phyloP scores from a whole-genome alignment of 1,284 basidiomycete genomes.

The Moesziomyces sp. region DNA sequence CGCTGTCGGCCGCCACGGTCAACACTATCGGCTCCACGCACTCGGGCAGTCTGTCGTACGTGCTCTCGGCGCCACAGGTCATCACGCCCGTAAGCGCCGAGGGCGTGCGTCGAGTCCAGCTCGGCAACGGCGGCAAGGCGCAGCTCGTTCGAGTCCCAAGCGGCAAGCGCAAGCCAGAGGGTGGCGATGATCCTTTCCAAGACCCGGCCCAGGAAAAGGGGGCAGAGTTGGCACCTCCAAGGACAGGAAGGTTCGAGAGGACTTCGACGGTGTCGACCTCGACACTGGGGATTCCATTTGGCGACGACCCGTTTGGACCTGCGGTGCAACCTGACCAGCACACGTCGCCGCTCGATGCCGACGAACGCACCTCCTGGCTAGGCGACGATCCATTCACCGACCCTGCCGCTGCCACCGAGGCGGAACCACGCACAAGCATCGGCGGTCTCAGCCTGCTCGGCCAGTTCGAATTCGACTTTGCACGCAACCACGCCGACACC shows the following conservation, averaged over 20 bases:
- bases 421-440: constrained; percentile 3
- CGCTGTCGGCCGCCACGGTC: constrained; percentile 29
- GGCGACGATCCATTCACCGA: constrained; percentile 17
- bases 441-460: constrained; percentile 32
- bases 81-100: constrained; percentile 42
- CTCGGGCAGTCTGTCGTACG: constrained; percentile 32
- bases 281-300: constrained; percentile 46
- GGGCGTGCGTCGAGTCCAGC: constrained; percentile 32
- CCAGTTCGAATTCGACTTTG: constrained; percentile 24
- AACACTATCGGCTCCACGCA: constrained; percentile 34
- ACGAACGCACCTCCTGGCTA: constrained; percentile 13
- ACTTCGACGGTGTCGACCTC: constrained; percentile 17
- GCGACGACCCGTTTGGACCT: constrained; percentile 28
- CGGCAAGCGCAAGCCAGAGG: constrained; percentile 8
- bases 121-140: constrained; percentile 46
- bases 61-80: constrained; percentile 44
- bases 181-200: constrained; percentile 18
- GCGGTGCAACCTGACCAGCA: constrained; percentile 2
- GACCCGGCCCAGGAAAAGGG: constrained; percentile 6
- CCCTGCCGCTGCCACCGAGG: neutral
- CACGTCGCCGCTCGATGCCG: constrained; percentile 14
- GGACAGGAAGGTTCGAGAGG: neutral
- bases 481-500: neutral
- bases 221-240: constrained; percentile 7
- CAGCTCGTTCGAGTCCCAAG: constrained; percentile 33